phyloP scores from a whole-genome alignment of 306 rosid genomes.

The Ziziphus jujuba region DNA sequence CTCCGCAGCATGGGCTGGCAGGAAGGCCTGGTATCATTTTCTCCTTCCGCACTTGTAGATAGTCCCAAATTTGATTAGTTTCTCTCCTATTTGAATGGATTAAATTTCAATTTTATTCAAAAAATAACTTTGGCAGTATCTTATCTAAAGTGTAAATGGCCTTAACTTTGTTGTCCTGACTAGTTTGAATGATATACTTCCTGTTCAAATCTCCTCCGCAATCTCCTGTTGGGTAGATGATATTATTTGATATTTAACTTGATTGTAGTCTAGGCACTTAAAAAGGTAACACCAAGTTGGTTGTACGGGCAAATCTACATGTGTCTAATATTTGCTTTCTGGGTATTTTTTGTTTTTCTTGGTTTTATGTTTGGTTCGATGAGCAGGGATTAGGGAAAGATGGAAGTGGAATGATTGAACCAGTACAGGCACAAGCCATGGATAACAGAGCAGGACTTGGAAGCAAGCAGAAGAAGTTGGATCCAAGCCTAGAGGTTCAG shows the following conservation, averaged over 20 bases:
- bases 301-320: slow-evolving; percentile 17
- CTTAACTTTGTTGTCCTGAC: too few species aligned
- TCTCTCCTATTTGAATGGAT: background rate
- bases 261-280: slow-evolving; percentile 7
- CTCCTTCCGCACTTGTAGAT: too few species aligned
- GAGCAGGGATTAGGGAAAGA: slow-evolving; percentile 92
- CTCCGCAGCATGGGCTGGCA: slow-evolving; percentile 99
- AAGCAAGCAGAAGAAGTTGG: slow-evolving; percentile 87
- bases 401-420: slow-evolving; percentile 96
- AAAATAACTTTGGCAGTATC: too few species aligned
- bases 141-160: too few species aligned
- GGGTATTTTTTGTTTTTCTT: slow-evolving; percentile 35
- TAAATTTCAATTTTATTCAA: too few species aligned
- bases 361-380: slow-evolving; percentile 32
- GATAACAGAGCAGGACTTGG: slow-evolving; percentile 95
- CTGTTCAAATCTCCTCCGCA: background rate
- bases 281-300: slow-evolving; percentile 26
- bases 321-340: slow-evolving; percentile 36
- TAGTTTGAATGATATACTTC: too few species aligned
- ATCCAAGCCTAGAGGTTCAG: slow-evolving; percentile 81
- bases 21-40: slow-evolving; percentile 91
- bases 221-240: background rate
- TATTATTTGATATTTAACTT: background rate
- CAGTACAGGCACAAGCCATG: slow-evolving; percentile 81
- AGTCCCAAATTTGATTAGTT: background rate